Percentiles rank a stretch among this genome's conserved stretches.
Evolutionary conservation across 805 yeast genomes (phyloP).

Genomic region (Wickerhamomyces bovis): DNA sequence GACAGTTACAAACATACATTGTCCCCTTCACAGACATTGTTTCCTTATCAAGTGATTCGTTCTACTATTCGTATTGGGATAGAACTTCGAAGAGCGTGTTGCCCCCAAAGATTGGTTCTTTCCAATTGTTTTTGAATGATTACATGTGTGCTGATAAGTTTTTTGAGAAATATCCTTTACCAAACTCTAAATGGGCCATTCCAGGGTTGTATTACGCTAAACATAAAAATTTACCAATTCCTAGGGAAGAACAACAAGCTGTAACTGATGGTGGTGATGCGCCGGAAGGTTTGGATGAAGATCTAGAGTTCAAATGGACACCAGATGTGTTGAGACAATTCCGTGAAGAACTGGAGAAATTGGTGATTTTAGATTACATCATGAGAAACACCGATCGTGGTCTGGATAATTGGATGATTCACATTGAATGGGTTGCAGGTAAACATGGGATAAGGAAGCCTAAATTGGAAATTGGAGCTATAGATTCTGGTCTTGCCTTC

Average conservation of each 20-base stretch:
- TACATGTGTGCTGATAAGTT: conserved; percentile 59
- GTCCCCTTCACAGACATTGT: conserved; percentile 65
- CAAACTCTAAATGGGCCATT: conserved; percentile 30
- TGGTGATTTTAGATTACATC: conserved; percentile 64
- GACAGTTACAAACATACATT: conserved; percentile 49
- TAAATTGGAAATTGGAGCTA: conserved; percentile 54
- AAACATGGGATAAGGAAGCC: conserved; percentile 29
- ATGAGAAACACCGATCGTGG: conserved; percentile 75
- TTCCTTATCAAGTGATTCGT: conserved; percentile 20
- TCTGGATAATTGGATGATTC: conserved; percentile 73
- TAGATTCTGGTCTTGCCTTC: conserved; percentile 67
- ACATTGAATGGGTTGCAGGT: conserved; percentile 37
- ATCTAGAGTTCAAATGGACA: conserved; percentile 46
- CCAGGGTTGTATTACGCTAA: conserved; percentile 7
- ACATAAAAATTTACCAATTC: background rate
- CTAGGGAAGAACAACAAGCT: background rate
- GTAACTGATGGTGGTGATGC: background rate
- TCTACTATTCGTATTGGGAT: conserved; percentile 47
- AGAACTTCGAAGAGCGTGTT: conserved; percentile 17
- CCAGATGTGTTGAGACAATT: conserved; percentile 42
- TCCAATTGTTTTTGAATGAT: conserved; percentile 54
- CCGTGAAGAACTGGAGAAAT: conserved; percentile 56
- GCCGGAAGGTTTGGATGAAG: conserved; percentile 6
- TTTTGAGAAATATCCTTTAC: conserved; percentile 50
- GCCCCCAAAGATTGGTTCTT: conserved; percentile 54